These are phyloP conservation scores for Fusarium piperis DNA, from an alignment of 2,329 filamentous ascomycete genomes.

Conservation along the genomic window DNA sequence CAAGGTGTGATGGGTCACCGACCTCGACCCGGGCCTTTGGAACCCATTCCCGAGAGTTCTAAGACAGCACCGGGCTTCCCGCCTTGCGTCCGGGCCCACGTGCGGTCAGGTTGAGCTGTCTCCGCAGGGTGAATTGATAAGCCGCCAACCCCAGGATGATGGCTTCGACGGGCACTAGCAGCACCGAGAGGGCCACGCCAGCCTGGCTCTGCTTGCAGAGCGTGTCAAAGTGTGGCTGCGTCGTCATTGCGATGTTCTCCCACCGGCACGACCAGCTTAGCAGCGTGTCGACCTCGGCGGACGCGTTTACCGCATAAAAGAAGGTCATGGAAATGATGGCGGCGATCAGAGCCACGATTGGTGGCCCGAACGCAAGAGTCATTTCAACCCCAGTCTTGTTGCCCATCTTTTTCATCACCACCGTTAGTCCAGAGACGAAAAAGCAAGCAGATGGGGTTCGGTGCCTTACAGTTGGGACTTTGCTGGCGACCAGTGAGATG, in stretches of 20 bases:
- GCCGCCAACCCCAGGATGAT: conserved; percentile 57
- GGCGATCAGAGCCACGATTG: conserved; percentile 45
- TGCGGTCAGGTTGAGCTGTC: conserved; percentile 45
- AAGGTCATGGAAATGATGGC: conserved; percentile 64
- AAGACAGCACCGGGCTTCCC: conserved; percentile 44
- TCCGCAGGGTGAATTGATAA: conserved; percentile 57
- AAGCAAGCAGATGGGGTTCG: conserved; percentile 1
- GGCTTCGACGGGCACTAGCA: conserved; percentile 67
- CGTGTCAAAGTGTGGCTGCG: conserved; percentile 63
- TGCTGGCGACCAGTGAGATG: conserved; percentile 59
- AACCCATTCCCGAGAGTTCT: conserved; percentile 1
- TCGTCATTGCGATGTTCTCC: conserved; percentile 61
- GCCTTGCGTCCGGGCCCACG: conserved; percentile 47
- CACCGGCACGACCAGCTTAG: conserved; percentile 73
- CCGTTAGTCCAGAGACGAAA: conserved; percentile 24
- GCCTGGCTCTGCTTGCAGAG: conserved; percentile 67
- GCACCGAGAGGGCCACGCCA: conserved; percentile 62
- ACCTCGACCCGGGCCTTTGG: conserved; percentile 19
- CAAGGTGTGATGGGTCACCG: conserved; percentile 1
- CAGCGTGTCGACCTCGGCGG: conserved; percentile 62
- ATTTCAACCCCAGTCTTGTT: conserved; percentile 29
- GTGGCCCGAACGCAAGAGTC: conserved; percentile 39
- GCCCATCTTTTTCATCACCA: conserved; percentile 30
- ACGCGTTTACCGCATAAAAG: conserved; percentile 67
- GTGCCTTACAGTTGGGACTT: conserved; percentile 59